Evolutionary conservation across 202 grass and related monocot species (phyloP).

Genomic region (Hordeum pubiflorum): DNA sequence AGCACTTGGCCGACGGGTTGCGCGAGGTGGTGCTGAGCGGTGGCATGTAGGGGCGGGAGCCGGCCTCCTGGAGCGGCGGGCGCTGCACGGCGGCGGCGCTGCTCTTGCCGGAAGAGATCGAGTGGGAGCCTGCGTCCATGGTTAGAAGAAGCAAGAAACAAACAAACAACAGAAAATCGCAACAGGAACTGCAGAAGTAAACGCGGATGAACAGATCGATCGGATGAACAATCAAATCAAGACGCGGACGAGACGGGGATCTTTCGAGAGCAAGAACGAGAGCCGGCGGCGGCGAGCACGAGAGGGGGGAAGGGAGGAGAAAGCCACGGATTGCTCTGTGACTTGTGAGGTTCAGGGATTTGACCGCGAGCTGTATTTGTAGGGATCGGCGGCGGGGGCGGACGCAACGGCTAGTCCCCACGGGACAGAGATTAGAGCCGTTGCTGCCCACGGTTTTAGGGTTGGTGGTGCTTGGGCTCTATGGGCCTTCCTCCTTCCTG

Average conservation of each 20-base stretch:
- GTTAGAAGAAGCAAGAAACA: conserved; percentile 35
- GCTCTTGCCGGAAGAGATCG: conserved; percentile 59
- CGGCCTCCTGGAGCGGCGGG: conserved; percentile 53
- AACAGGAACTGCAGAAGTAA: not conserved
- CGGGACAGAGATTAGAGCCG: conserved; percentile 22
- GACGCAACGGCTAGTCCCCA: conserved; percentile 33
- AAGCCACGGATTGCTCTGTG: conserved; percentile 9
- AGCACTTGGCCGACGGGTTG: conserved; percentile 55
- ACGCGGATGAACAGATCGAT: not conserved
- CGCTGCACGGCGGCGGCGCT: conserved; percentile 25
- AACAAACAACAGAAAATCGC: not conserved
- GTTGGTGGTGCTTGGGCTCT: not conserved
- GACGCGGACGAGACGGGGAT: not conserved
- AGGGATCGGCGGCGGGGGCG: not conserved
- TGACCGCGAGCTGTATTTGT: conserved; percentile 17
- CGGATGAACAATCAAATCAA: not conserved
- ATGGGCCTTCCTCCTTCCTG: not conserved
- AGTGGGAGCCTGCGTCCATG: conserved; percentile 69
- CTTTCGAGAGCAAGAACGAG: not conserved
- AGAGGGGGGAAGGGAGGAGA: not conserved
- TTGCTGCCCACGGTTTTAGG: conserved; percentile 16
- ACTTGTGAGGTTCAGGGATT: conserved; percentile 21
- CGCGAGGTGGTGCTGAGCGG: conserved; percentile 46
- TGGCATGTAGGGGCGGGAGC: conserved; percentile 56
- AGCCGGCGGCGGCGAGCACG: conserved; percentile 1